Evolutionary conservation across 139 green algal species (phyloP).

Genomic region (Axilococcus clingmanii): DNA sequence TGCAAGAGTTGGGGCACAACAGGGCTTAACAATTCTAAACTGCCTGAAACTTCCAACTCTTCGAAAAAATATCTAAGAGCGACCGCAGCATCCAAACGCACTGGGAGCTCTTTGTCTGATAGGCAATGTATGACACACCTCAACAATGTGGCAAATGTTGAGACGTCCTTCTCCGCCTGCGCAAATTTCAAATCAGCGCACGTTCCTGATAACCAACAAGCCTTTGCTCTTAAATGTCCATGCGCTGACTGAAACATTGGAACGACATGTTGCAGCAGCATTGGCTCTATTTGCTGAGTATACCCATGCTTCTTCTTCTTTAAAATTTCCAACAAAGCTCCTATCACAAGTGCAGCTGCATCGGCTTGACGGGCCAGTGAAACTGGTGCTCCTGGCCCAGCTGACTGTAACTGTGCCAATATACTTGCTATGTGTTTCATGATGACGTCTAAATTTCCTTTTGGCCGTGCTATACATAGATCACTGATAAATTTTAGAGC

Average conservation of each 20-base stretch:
- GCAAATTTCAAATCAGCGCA: constrained; percentile 74
- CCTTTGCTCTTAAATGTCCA: constrained; percentile 85
- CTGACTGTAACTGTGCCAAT: constrained; percentile 27
- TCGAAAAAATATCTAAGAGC: constrained; percentile 83
- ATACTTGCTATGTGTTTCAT: constrained; percentile 43
- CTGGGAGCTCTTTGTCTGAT: constrained; percentile 77
- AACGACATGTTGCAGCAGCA: constrained; percentile 71
- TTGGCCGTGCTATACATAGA: constrained; percentile 49
- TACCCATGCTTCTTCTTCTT: constrained; percentile 79
- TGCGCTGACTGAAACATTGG: constrained; percentile 52
- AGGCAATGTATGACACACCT: constrained; percentile 44
- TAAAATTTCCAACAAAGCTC: constrained; percentile 64
- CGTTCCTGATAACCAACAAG: constrained; percentile 72
- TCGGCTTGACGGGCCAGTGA: constrained; percentile 64
- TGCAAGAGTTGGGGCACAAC: constrained; percentile 77
- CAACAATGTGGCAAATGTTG: constrained; percentile 63
- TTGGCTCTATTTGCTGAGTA: constrained; percentile 67
- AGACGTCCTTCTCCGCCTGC: constrained; percentile 35
- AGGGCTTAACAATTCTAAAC: constrained; percentile 56
- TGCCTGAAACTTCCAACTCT: constrained; percentile 59
- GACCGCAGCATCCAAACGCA: constrained; percentile 45
- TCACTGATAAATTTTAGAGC: constrained; percentile 84
- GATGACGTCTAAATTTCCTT: constrained; percentile 49
- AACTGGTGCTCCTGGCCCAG: constrained; percentile 13
- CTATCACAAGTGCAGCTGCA: constrained; percentile 80